Conservation (phyloP, 108 stramenopile genomes). For the Schizochytrium sp. region DNA sequence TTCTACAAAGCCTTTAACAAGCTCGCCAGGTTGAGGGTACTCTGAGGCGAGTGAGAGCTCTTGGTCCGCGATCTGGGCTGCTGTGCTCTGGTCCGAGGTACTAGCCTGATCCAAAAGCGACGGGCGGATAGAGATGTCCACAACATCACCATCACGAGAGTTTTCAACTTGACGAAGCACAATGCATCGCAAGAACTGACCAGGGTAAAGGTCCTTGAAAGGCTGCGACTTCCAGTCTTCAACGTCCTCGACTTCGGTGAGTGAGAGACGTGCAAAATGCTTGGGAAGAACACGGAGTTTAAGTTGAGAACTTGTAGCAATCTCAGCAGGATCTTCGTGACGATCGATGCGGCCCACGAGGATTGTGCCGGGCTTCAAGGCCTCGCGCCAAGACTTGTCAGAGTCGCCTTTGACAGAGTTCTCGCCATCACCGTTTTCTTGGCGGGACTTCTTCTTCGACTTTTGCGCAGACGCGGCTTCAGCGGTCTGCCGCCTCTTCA, state of each 20-base stretch:
- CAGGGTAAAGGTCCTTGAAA: slow-evolving; percentile 7
- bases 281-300: background rate
- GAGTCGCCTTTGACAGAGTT: no score
- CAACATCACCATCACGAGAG: background rate
- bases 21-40: slow-evolving; percentile 30
- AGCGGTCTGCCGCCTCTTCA: slow-evolving; percentile 41
- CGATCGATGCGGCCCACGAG: slow-evolving; percentile 32
- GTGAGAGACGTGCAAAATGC: background rate
- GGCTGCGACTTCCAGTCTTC: slow-evolving; percentile 31
- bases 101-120: background rate
- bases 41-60: slow-evolving; percentile 12
- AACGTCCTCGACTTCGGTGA: slow-evolving; percentile 34
- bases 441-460: slow-evolving; percentile 5
- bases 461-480: background rate
- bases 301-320: background rate
- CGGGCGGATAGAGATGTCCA: background rate
- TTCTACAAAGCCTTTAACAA: slow-evolving; percentile 56
- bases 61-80: background rate
- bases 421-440: background rate
- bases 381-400: background rate
- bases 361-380: background rate
- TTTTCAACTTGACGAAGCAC: background rate
- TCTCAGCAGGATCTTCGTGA: background rate
- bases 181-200: slow-evolving; percentile 33
- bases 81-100: background rate